Base-by-base conservation (phyloP, 2,329 filamentous ascomycete genomes). In the Cladosporium sp. region DNA sequence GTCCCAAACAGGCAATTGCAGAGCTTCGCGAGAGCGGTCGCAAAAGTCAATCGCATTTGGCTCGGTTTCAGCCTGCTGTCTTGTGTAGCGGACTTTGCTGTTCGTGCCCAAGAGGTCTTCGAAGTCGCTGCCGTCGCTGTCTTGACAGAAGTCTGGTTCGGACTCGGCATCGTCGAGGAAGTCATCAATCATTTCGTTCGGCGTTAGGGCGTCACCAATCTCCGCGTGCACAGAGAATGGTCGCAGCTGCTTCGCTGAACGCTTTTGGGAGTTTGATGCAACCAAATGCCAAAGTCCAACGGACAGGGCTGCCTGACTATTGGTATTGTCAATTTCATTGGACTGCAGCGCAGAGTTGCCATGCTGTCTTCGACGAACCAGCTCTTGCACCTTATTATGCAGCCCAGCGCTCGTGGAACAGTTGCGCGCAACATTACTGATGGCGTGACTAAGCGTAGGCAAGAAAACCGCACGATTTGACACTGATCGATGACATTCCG, bases 371-470 rank as follows among this genome's bases (percentile, higher is more conserved):
- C 37, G 35, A n/a, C 44, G 43, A 10, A 13, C 44, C 16, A 53
- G n/a, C 33, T 53, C 42, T 19, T 33, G 16, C 5, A 45, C 11
- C 33, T 53, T 53, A 3, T 18, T 18, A 14, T 35, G 14, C 8
- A 53, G 22, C 9, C 31, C 16, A 9, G n/a, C 1, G 6, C 8
- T 10, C 19, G 37, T 10, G 14, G 32, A 40, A 16, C 11, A 11
- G 22, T 46, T 22, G n/a, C 11, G 8, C 14, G 50, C 34, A 10
- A 54, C 33, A 32, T 55, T 43, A 9, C 56, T 49, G 14, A 72
- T 53, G 9, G 71, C 72, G 37, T 68, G 66, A 35, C 58, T 62
- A 40, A 75, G 63, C 0, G 66, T 70, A 4, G 72, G 70, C n/a
- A 70, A 19, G 14, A 74, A 61, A 11, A 66, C 59, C 14, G 67